These are phyloP conservation scores for Choanephora cucurbitarum DNA, from an alignment of 371 early-diverging fungal genomes.

Conservation along the genomic window DNA sequence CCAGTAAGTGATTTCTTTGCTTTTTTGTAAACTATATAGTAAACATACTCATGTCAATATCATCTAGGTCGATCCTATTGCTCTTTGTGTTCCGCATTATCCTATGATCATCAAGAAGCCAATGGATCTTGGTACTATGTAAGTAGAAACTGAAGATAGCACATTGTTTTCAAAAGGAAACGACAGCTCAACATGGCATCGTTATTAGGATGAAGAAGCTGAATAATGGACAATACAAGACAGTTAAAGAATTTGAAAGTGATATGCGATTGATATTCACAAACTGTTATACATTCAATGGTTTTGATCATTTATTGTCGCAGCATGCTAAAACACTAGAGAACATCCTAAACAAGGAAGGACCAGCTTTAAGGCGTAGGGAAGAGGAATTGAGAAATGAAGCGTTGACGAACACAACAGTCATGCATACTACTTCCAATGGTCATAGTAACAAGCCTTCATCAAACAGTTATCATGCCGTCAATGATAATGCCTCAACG, in stretches of 20 bases:
- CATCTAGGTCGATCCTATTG: slow-evolving; percentile 71
- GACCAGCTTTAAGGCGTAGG: slow-evolving; percentile 25
- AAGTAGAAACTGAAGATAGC: slow-evolving; percentile 11
- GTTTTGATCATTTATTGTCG: slow-evolving; percentile 66
- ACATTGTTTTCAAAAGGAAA: slow-evolving; percentile 27
- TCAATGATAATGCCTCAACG: not conserved
- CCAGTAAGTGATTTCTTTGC: slow-evolving; percentile 67
- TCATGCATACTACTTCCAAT: not conserved
- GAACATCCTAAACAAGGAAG: slow-evolving; percentile 52
- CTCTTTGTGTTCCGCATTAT: slow-evolving; percentile 82
- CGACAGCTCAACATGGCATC: too few relatives aligned
- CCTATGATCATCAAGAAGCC: slow-evolving; percentile 82
- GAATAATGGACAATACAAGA: slow-evolving; percentile 53
- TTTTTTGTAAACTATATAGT: not conserved
- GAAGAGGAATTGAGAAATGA: slow-evolving; percentile 27
- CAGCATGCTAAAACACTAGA: slow-evolving; percentile 61
- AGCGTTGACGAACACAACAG: not conserved
- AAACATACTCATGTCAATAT: too few relatives aligned
- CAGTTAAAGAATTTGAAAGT: slow-evolving; percentile 63
- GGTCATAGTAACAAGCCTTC: not conserved
- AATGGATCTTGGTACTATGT: slow-evolving; percentile 73
- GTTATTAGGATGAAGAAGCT: slow-evolving; percentile 75
- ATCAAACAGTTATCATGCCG: not conserved
- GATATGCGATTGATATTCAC: slow-evolving; percentile 76
- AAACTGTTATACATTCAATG: slow-evolving; percentile 94